Evolutionary conservation across 2,329 filamentous ascomycete species (phyloP).

Genomic region (Orbilia brochopaga): DNA sequence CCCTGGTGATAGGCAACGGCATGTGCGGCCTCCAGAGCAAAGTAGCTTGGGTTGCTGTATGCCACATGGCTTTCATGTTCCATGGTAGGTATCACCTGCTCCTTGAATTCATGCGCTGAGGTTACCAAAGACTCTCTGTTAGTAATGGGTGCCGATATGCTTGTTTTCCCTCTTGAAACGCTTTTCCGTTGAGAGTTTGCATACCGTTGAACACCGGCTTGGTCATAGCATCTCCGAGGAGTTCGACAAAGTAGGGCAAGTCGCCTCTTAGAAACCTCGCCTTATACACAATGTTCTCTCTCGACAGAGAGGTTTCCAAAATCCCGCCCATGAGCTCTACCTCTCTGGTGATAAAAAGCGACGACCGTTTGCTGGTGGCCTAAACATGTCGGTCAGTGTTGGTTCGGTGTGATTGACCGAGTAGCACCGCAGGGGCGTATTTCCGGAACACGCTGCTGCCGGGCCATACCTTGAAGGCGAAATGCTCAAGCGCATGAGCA

Average conservation of each 20-base stretch:
- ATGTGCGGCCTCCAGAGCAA: constrained; percentile 87
- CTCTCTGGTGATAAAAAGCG: constrained; percentile 91
- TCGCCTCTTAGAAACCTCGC: constrained; percentile 95
- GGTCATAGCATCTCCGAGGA: constrained; percentile 87
- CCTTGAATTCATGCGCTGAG: constrained; percentile 84
- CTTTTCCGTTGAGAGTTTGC: neutral
- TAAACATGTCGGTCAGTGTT: constrained; percentile 58
- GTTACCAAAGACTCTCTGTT: constrained; percentile 19
- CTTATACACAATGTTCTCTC: constrained; percentile 89
- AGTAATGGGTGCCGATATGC: neutral
- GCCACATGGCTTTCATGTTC: constrained; percentile 77
- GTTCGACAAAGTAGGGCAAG: constrained; percentile 95
- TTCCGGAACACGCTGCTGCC: constrained; percentile 54
- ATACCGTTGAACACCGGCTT: constrained; percentile 83
- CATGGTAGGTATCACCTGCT: constrained; percentile 81
- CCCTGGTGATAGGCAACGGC: constrained; percentile 89
- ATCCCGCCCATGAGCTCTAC: constrained; percentile 92
- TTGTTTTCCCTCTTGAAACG: too few species aligned
- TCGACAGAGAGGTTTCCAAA: constrained; percentile 84
- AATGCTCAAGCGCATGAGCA: constrained; percentile 87
- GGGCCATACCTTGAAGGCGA: constrained; percentile 85
- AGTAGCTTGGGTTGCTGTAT: constrained; percentile 67
- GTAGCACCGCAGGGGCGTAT: constrained; percentile 32
- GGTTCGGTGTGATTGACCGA: constrained; percentile 37
- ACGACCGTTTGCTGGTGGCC: constrained; percentile 87